Base-by-base conservation (phyloP, 2,329 filamentous ascomycete genomes). In the Beauveria sp. region DNA sequence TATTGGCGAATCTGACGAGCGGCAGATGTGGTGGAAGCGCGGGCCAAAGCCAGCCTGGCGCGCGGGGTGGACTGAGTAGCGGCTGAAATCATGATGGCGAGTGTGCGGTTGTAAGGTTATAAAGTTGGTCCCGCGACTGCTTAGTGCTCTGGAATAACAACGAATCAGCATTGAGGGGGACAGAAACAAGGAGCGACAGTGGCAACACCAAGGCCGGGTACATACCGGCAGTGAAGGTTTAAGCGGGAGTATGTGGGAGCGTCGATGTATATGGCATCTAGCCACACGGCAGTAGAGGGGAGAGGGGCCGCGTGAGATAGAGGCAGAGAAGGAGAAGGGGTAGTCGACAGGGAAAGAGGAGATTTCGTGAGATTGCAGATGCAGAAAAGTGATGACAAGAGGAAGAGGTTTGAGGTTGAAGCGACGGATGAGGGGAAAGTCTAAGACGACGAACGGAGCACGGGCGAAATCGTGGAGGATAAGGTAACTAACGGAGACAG, bases 41-140 rank as follows among this genome's bases (percentile, higher is more conserved):
- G 43, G n/a, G 59, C 56, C 45, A 63, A 62, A 12, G 54, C 54
- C 28, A 61, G 59, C 31, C 58, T 65, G 38, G 65, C 56, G 16
- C 46, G 62, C 28, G 56, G 56, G 20, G 65, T 59, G 31, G 62
- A 38, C 10, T 64, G 62, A 61, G 51, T 51, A 7, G 61, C 28
- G 24, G 52, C 58, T 7, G 62, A 40, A 28, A 62, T 51, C 24
- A 56, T 62, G 12, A 45, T 22, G 45, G 43, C 31, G 50, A 20
- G 22, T 20, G 16, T 20, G 45, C 14, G 18, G 14, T 34, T n/a
- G 22, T 1, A 12, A 12, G 48, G n/a, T 12, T 16, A 12, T 1
- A 24, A 28, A 14, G 5, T 22, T 40, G 38, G 18, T 46, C 49
- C 48, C 57, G 57, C 57, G 49, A 53, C 57, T 60, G 57, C 57